A percentile compares a stretch with the other conserved stretches of the same genome.
phyloP scores from a whole-genome alignment of 495 filamentous ascomycete genomes.

The Penicillium coprophilum region DNA sequence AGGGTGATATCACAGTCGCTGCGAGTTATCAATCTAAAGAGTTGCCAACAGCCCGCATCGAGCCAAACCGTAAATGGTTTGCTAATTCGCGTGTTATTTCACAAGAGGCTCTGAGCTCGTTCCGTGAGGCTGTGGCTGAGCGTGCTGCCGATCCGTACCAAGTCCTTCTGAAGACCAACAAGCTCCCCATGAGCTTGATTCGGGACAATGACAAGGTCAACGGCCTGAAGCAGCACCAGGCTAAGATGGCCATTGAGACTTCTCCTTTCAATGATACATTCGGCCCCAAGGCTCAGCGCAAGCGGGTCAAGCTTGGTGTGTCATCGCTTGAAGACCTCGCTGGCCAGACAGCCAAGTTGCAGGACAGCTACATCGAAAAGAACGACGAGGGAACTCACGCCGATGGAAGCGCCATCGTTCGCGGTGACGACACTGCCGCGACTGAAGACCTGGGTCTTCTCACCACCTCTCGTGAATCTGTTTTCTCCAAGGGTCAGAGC shows the following conservation, averaged over 20 bases:
- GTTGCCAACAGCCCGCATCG: slow-evolving; percentile 79
- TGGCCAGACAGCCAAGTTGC: slow-evolving; percentile 69
- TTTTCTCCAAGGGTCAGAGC: slow-evolving; percentile 91
- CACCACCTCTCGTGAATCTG: slow-evolving; percentile 74
- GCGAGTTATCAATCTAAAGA: slow-evolving; percentile 80
- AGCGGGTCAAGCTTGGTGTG: slow-evolving; percentile 84
- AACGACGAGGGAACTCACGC: slow-evolving; percentile 69
- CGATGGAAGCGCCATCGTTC: slow-evolving; percentile 61
- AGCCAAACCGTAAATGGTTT: slow-evolving; percentile 91
- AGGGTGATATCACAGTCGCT: slow-evolving; percentile 75
- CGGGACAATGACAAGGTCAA: slow-evolving; percentile 63
- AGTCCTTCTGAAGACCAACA: slow-evolving; percentile 90
- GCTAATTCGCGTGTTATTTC: slow-evolving; percentile 70
- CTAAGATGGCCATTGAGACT: slow-evolving; percentile 90
- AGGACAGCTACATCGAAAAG: slow-evolving; percentile 76
- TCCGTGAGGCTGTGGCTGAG: slow-evolving; percentile 90
- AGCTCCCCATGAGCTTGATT: slow-evolving; percentile 83
- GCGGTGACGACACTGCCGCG: slow-evolving; percentile 51
- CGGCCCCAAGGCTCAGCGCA: slow-evolving; percentile 88
- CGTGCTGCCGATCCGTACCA: slow-evolving; percentile 87
- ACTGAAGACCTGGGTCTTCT: slow-evolving; percentile 48
- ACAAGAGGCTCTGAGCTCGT: slow-evolving; percentile 68
- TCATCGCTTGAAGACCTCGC: slow-evolving; percentile 78
- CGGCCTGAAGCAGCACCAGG: slow-evolving; percentile 85
- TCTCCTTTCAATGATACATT: slow-evolving; percentile 87